phyloP scores from a whole-genome alignment of 257 asterid genomes.

The Primulina huaijiensis region DNA sequence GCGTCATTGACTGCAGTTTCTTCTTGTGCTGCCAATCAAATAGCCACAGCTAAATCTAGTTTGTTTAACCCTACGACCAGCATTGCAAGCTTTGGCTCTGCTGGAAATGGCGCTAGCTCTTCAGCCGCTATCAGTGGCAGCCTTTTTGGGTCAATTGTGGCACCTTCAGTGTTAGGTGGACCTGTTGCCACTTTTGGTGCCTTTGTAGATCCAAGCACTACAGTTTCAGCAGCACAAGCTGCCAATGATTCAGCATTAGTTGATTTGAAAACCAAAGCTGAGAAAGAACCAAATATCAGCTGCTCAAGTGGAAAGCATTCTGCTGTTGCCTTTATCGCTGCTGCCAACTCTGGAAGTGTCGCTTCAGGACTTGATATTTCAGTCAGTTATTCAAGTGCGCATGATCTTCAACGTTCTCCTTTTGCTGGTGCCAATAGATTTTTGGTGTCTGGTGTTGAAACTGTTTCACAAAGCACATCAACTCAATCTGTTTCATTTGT shows the following conservation, averaged over 20 bases:
- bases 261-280: constrained; percentile 30
- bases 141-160: constrained; percentile 37
- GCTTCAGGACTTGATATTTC: constrained; percentile 36
- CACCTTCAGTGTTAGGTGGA: constrained; percentile 8
- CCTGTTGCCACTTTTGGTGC: constrained; percentile 38
- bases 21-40: constrained; percentile 27
- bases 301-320: constrained; percentile 27
- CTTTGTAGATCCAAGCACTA: constrained; percentile 29
- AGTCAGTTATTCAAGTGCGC: constrained; percentile 18
- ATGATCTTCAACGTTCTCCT: constrained; percentile 37
- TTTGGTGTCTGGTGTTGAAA: constrained; percentile 25
- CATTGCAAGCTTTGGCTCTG: constrained; percentile 23
- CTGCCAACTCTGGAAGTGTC: constrained; percentile 37
- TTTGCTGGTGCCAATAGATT: constrained; percentile 37
- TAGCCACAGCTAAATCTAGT: constrained; percentile 26
- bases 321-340: constrained; percentile 29
- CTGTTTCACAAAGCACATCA: constrained; percentile 33
- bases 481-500: constrained; percentile 29
- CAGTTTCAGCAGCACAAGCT: constrained; percentile 33
- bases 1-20: constrained; percentile 34
- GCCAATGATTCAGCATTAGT: constrained; percentile 27
- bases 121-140: constrained; percentile 31
- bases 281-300: constrained; percentile 30
- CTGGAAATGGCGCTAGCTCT: constrained; percentile 28
- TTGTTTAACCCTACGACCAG: constrained; percentile 36